A percentile compares a stretch with the other conserved stretches of the same genome.
These are phyloP conservation scores for Saccharomyces hybrid DNA, from an alignment of 1,139 yeast species.

Conservation along the genomic window DNA sequence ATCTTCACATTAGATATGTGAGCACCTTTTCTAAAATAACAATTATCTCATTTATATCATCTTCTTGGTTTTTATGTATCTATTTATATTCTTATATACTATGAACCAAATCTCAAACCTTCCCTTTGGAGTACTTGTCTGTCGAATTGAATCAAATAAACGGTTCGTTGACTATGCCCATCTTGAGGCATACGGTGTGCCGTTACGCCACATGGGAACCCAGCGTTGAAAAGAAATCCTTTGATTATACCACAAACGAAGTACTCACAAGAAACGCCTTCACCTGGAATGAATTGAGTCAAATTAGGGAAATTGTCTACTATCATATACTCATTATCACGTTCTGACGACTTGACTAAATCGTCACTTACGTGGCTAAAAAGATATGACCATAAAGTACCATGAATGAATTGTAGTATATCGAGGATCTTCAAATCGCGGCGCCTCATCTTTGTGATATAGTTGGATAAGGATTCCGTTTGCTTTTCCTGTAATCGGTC, in stretches of 20 bases:
- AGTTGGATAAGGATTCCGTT: conserved; percentile 18
- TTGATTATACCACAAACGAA: conserved; percentile 81
- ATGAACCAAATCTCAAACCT: conserved; percentile 16
- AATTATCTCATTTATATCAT: background rate
- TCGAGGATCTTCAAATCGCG: conserved; percentile 71
- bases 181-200: conserved; percentile 79
- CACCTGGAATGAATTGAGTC: conserved; percentile 69
- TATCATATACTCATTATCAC: conserved; percentile 75
- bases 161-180: conserved; percentile 62
- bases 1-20: background rate
- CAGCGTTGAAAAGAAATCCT: conserved; percentile 75
- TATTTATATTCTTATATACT: background rate
- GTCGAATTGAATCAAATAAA: conserved; percentile 73
- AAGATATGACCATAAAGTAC: conserved; percentile 71
- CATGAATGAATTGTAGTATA: conserved; percentile 74
- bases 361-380: conserved; percentile 84
- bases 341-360: conserved; percentile 78
- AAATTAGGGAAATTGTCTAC: conserved; percentile 75
- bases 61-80: background rate
- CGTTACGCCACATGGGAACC: conserved; percentile 71
- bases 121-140: conserved; percentile 54
- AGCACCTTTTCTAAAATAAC: background rate
- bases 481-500: conserved; percentile 9
- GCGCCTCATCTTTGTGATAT: conserved; percentile 25
- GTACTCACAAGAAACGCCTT: conserved; percentile 26